Evolutionary conservation across 176 grass and related monocot species (phyloP), one percentile per base, ranked within the genome.

Genomic region (Leersia perrieri): DNA sequence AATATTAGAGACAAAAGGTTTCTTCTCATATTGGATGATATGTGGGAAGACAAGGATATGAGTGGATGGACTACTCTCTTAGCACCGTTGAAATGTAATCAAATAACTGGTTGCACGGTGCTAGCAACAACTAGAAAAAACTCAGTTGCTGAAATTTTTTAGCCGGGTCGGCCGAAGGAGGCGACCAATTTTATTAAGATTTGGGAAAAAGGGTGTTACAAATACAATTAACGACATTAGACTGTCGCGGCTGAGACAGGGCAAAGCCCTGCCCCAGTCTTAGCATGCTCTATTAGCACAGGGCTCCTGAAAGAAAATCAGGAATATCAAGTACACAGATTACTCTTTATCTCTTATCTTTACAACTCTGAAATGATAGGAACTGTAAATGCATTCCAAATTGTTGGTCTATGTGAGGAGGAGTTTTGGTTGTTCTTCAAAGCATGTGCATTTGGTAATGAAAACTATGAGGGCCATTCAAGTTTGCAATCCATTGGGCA

Each of bases 381-480:
- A 38, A 86, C 83, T 9, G 51, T 79, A 27, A 4, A 0, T 6
- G 6, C 14, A 2, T 8, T 89, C 10, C 0, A 5, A 60, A 0
- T 92, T 47, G 51, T 1, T 7, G 87, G 87, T 36, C 31, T 92
- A 31, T 57, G 62, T 28, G 36, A 80, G 0, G 39, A 79, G 0
- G 57, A 66, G 7, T 87, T 85, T 55, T 92, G 90, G 80, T 1
- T 67, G 3, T 31, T 92, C 0, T 92, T 92, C 63, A 75, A 78
- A 13, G 23, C 51, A 20, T 92, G 79, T 33, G 75, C 87, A 66
- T 92, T 92, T 87, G 55, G 87, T 10, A 20, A 77, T 73, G 80
- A 79, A 1, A 62, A 62, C 25, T 12, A 26, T 38, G 65, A 57
- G 27, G 41, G 0, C 0, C 2, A 68, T 53, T 28, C 60, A 67